These are phyloP conservation scores for Coemansia interrupta DNA, from an alignment of 192 early-diverging fungal genomes.

Conservation along the genomic window DNA sequence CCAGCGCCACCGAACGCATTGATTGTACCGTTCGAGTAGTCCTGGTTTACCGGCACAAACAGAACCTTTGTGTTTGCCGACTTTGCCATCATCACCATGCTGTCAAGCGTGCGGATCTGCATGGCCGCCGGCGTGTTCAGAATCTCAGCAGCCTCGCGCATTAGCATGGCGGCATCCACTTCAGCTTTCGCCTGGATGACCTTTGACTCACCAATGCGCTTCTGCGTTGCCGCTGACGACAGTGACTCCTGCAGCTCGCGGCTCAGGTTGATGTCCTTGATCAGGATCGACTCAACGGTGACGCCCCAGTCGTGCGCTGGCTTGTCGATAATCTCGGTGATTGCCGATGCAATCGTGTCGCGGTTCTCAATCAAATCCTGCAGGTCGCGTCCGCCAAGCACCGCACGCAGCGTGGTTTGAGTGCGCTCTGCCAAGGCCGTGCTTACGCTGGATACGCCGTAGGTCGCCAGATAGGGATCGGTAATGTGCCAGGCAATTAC, in stretches of 20 bases:
- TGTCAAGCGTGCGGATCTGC: conserved; percentile 91
- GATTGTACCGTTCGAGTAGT: conserved; percentile 45
- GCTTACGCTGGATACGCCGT: conserved; percentile 77
- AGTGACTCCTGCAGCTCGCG: conserved; percentile 76
- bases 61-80: conserved; percentile 68
- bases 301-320: conserved; percentile 80
- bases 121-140: conserved; percentile 76
- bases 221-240: conserved; percentile 82
- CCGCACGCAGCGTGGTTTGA: conserved; percentile 83
- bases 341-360: conserved; percentile 79
- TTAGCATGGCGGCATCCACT: conserved; percentile 83
- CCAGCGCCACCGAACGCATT: conserved; percentile 52
- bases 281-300: conserved; percentile 72
- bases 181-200: conserved; percentile 85
- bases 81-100: conserved; percentile 73
- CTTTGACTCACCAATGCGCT: conserved; percentile 87
- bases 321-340: conserved; percentile 75
- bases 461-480: conserved; percentile 76
- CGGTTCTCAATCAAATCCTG: conserved; percentile 91
- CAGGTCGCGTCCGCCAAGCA: conserved; percentile 74
- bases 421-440: conserved; percentile 81
- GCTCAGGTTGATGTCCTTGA: conserved; percentile 81
- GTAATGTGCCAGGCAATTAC: conserved; percentile 83
- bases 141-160: conserved; percentile 91
- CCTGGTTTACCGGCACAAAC: conserved; percentile 62